Conservation (phyloP, 257 asterid species). For the Rubia yunnanensis region DNA sequence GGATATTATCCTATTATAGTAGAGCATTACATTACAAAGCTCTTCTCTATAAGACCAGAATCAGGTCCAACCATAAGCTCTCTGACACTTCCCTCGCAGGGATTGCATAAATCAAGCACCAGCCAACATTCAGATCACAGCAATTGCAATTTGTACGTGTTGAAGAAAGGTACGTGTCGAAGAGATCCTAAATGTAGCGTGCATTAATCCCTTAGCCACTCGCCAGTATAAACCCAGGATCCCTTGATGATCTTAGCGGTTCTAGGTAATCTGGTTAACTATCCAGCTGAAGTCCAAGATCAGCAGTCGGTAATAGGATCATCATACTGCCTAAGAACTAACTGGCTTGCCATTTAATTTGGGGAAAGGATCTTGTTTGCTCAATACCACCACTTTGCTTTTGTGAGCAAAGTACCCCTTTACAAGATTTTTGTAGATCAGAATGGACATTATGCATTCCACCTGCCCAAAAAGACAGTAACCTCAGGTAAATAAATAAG, state of each 20-base stretch:
- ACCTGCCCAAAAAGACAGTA: conserved; percentile 37
- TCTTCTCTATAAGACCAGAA: neutral
- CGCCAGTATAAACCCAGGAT: neutral
- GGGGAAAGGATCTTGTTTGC: conserved; percentile 98
- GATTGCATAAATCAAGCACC: no score
- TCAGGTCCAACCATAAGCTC: neutral
- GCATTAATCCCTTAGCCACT: neutral
- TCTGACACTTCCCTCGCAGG: neutral
- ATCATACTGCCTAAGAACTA: conserved; percentile 30
- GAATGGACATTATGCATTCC: conserved; percentile 84
- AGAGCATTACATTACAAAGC: neutral
- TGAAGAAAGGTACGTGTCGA: no score
- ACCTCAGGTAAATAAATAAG: neutral
- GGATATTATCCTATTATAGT: no score
- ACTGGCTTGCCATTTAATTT: conserved; percentile 79
- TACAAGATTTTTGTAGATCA: conserved; percentile 77
- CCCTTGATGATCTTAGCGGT: neutral
- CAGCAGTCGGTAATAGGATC: neutral
- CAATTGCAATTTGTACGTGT: no score
- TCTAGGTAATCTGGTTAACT: neutral
- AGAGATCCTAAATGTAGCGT: no score
- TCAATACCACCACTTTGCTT: conserved; percentile 83
- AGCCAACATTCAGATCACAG: no score
- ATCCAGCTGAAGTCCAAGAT: neutral
- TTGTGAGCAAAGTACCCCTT: conserved; percentile 98